Evolutionary conservation across 768 basidiomycete genomes (phyloP).

Genomic region (Mycena rebaudengoi): DNA sequence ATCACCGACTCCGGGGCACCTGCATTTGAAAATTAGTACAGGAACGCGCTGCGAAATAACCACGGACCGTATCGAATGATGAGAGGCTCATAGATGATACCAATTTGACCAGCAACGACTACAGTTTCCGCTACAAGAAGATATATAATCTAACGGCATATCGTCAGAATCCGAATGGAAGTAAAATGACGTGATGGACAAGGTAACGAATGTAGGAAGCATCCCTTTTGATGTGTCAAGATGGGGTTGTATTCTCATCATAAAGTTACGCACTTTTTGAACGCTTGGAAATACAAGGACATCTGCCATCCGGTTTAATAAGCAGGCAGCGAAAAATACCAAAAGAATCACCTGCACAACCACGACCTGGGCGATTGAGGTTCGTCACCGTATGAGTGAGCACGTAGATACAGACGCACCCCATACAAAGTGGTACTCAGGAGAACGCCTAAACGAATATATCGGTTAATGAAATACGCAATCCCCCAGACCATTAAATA

Average conservation of each 20-base stretch:
- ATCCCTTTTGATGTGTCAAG: constrained; percentile 8
- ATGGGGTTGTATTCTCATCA: too few relatives aligned
- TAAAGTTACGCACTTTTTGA: too few relatives aligned
- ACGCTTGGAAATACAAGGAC: too few relatives aligned
- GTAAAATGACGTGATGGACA: background rate
- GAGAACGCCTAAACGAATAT: too few relatives aligned
- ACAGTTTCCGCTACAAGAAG: constrained; percentile 25
- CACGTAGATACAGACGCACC: background rate
- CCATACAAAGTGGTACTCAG: constrained; percentile 7
- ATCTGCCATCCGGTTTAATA: too few relatives aligned
- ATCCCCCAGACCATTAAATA: too few relatives aligned
- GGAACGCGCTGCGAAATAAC: background rate
- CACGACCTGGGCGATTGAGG: background rate
- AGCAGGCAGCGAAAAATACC: too few relatives aligned
- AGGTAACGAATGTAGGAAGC: constrained; percentile 9
- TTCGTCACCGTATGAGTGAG: background rate
- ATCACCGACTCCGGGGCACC: background rate
- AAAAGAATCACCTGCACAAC: constrained; percentile 3
- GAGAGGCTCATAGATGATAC: constrained; percentile 26
- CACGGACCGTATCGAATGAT: constrained; percentile 17
- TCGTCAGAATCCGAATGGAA: too few relatives aligned
- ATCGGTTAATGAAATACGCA: too few relatives aligned
- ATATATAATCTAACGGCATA: constrained; percentile 14
- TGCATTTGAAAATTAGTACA: background rate
- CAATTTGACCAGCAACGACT: constrained; percentile 20